Evolutionary conservation across 2,329 filamentous ascomycete species (phyloP).

Genomic region (Pseudomassariella vexata): DNA sequence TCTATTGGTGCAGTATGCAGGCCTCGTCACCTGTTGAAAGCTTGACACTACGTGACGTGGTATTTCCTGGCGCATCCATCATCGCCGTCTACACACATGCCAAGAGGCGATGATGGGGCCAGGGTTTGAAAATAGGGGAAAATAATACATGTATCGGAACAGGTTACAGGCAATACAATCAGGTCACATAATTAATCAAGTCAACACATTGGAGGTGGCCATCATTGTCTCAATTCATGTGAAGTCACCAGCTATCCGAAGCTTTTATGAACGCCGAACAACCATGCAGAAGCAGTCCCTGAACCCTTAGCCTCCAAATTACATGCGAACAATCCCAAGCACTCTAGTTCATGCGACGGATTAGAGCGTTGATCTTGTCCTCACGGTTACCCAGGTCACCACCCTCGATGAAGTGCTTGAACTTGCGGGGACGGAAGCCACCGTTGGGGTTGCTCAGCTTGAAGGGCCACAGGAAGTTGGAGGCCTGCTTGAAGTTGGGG

Average conservation of each 20-base stretch:
- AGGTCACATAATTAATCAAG: too few relatives aligned
- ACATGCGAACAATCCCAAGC: constrained; percentile 11
- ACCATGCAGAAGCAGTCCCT: constrained; percentile 27
- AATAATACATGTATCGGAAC: too few relatives aligned
- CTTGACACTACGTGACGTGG: too few relatives aligned
- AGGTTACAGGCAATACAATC: too few relatives aligned
- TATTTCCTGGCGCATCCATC: too few relatives aligned
- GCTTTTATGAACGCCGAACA: constrained; percentile 26
- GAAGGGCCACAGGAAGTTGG: constrained; percentile 99
- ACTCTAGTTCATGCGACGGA: constrained; percentile 97
- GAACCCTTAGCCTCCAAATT: constrained; percentile 11
- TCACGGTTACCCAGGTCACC: constrained; percentile 98
- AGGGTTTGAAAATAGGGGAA: too few relatives aligned
- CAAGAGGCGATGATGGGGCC: too few relatives aligned
- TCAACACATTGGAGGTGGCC: too few relatives aligned
- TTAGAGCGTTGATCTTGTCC: constrained; percentile 93
- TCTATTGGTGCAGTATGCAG: too few relatives aligned
- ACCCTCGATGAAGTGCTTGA: constrained; percentile 98
- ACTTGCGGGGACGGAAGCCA: constrained; percentile 94
- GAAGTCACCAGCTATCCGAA: constrained; percentile 19
- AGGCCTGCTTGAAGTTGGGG: constrained; percentile 99
- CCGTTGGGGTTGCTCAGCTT: constrained; percentile 98
- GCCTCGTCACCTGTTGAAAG: too few relatives aligned
- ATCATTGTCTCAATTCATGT: constrained; percentile 28
- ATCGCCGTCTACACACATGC: too few relatives aligned